phyloP scores from a whole-genome alignment of 2,329 filamentous ascomycete species.

The Paracamarosporium sp. region DNA sequence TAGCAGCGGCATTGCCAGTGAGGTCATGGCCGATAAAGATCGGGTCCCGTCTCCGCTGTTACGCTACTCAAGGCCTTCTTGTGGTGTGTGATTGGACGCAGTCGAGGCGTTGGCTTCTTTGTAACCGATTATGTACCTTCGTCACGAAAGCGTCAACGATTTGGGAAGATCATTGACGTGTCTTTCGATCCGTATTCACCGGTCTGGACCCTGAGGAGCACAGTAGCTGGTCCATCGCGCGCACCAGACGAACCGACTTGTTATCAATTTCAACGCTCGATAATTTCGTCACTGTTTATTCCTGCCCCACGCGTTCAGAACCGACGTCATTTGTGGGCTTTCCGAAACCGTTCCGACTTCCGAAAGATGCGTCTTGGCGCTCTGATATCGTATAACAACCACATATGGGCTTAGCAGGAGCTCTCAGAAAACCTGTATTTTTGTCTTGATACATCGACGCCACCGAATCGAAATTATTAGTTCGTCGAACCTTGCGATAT shows the following conservation, averaged over 20 bases:
- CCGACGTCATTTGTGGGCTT: background rate
- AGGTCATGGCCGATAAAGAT: slow-evolving; percentile 38
- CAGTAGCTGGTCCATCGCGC: background rate
- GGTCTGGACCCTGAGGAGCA: background rate
- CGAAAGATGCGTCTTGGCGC: background rate
- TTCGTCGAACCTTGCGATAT: too few relatives aligned
- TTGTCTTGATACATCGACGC: too few relatives aligned
- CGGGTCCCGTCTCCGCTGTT: slow-evolving; percentile 18
- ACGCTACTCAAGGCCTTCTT: background rate
- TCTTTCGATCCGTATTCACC: background rate
- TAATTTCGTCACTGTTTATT: background rate
- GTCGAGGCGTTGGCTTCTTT: slow-evolving; percentile 11
- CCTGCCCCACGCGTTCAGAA: background rate
- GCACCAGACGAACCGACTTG: background rate
- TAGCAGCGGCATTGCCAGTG: slow-evolving; percentile 24
- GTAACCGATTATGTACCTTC: slow-evolving; percentile 15
- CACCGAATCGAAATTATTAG: too few relatives aligned
- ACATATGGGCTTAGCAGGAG: background rate
- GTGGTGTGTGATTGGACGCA: slow-evolving; percentile 29
- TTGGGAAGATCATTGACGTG: slow-evolving; percentile 6
- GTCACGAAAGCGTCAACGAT: slow-evolving; percentile 37
- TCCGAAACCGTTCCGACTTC: background rate
- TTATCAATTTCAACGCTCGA: background rate
- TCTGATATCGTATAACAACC: background rate
- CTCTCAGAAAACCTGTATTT: too few relatives aligned